Conservation (phyloP, 2,329 filamentous ascomycete genomes). For the Periconia macrospinosa region DNA sequence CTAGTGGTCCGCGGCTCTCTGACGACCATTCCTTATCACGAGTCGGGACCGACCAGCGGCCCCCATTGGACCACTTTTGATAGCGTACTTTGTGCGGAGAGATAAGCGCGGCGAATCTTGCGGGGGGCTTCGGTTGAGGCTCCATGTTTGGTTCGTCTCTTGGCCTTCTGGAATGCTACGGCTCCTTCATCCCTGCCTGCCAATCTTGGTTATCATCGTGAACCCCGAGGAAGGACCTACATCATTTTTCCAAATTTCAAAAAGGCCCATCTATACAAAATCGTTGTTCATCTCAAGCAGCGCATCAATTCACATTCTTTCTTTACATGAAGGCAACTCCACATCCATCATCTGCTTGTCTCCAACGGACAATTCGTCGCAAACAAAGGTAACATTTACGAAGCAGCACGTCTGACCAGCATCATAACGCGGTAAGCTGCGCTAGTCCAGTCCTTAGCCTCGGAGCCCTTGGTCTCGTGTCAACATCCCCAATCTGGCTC, state of each 20-base stretch:
- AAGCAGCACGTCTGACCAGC: neutral
- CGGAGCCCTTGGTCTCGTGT: neutral
- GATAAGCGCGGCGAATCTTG: conserved; percentile 42
- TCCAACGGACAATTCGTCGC: neutral
- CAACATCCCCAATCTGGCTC: neutral
- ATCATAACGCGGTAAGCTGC: neutral
- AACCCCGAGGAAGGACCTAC: conserved; percentile 25
- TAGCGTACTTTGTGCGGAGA: conserved; percentile 18
- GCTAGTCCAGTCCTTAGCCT: neutral
- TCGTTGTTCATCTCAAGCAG: too few species aligned
- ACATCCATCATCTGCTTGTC: too few species aligned
- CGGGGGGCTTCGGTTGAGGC: conserved; percentile 37
- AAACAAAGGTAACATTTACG: neutral
- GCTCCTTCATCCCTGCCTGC: conserved; percentile 12
- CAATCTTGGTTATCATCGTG: conserved; percentile 28
- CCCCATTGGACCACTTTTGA: conserved; percentile 23
- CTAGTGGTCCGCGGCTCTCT: conserved; percentile 9
- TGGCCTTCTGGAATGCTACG: conserved; percentile 31
- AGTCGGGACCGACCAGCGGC: neutral
- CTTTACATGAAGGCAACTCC: too few species aligned
- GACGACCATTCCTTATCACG: conserved; percentile 34
- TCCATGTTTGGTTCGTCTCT: conserved; percentile 29
- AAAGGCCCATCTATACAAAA: too few species aligned
- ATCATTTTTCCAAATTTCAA: too few species aligned
- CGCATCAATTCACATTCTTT: too few species aligned